A percentile compares a stretch with the other conserved stretches of the same genome.
Conservation (phyloP, 2,329 filamentous ascomycete species). For the Byssochlamys sp. region DNA sequence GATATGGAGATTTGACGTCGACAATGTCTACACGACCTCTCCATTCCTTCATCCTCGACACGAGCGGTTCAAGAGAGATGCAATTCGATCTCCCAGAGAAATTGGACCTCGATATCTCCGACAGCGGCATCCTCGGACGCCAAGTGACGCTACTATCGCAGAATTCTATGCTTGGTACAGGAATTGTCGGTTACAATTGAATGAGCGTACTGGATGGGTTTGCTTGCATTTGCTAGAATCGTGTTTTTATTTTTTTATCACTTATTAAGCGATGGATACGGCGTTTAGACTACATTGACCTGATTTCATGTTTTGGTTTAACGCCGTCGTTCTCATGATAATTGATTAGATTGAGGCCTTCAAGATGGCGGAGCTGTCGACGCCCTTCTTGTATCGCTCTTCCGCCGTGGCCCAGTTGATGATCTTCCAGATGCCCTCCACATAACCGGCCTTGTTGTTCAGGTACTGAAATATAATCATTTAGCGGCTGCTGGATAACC, state of each 20-base stretch:
- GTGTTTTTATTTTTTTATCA: neutral
- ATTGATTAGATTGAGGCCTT: slow-evolving; percentile 11
- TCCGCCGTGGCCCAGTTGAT: slow-evolving; percentile 85
- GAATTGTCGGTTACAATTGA: slow-evolving; percentile 27
- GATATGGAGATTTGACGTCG: slow-evolving; percentile 18
- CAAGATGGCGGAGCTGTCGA: slow-evolving; percentile 13
- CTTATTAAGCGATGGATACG: neutral
- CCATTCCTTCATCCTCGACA: slow-evolving; percentile 16
- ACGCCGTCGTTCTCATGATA: neutral
- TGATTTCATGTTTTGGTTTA: neutral
- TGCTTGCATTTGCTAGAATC: neutral
- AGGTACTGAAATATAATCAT: slow-evolving; percentile 53
- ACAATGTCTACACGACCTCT: slow-evolving; percentile 11
- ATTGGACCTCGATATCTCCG: slow-evolving; percentile 26
- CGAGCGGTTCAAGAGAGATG: slow-evolving; percentile 4
- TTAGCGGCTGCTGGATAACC: neutral
- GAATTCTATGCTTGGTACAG: slow-evolving; percentile 17
- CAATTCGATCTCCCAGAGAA: slow-evolving; percentile 20
- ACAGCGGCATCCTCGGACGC: slow-evolving; percentile 24
- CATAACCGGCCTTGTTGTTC: slow-evolving; percentile 90
- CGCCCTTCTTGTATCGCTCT: slow-evolving; percentile 46
- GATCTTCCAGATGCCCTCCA: slow-evolving; percentile 80
- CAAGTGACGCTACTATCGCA: slow-evolving; percentile 20
- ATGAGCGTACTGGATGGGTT: neutral
- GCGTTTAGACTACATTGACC: neutral